Conservation (phyloP, 257 asterid species). For the Solanum bukasovii region DNA sequence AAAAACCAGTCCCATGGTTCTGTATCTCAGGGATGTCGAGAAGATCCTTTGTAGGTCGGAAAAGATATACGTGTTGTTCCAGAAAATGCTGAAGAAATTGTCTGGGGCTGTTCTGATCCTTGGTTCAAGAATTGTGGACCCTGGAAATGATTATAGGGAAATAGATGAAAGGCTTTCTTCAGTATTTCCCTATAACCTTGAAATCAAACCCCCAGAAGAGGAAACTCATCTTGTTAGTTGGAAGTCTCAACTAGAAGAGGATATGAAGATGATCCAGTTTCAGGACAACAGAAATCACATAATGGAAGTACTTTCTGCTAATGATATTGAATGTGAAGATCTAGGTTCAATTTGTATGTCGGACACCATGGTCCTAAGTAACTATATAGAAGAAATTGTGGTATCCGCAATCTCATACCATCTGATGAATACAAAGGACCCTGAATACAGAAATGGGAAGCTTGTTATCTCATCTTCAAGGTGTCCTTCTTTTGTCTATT, state of each 20-base stretch:
- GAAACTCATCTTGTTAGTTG: conserved; percentile 64
- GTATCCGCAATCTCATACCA: conserved; percentile 84
- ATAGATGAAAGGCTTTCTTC: conserved; percentile 61
- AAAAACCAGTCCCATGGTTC: conserved; percentile 45
- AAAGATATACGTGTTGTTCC: conserved; percentile 45
- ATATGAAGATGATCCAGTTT: conserved; percentile 67
- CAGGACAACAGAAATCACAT: conserved; percentile 79
- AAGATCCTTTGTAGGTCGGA: conserved; percentile 50
- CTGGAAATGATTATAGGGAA: conserved; percentile 34
- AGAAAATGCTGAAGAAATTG: conserved; percentile 68
- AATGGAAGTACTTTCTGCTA: conserved; percentile 69
- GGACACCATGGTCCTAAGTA: conserved; percentile 64
- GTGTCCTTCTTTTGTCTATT: conserved; percentile 28
- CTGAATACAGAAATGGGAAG: conserved; percentile 73
- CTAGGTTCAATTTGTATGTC: conserved; percentile 61
- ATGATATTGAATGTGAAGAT: conserved; percentile 80
- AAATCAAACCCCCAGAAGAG: conserved; percentile 76
- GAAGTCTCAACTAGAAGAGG: conserved; percentile 81
- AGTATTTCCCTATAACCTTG: conserved; percentile 70
- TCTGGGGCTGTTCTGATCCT: conserved; percentile 69
- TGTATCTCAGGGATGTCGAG: conserved; percentile 77
- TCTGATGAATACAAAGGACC: conserved; percentile 57
- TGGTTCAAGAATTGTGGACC: conserved; percentile 59
- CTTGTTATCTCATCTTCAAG: conserved; percentile 74
- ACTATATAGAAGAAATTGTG: conserved; percentile 76